A percentile compares a stretch with the other conserved stretches of the same genome.
phyloP scores from a whole-genome alignment of 768 basidiomycete species.

The Suillus bovinus region DNA sequence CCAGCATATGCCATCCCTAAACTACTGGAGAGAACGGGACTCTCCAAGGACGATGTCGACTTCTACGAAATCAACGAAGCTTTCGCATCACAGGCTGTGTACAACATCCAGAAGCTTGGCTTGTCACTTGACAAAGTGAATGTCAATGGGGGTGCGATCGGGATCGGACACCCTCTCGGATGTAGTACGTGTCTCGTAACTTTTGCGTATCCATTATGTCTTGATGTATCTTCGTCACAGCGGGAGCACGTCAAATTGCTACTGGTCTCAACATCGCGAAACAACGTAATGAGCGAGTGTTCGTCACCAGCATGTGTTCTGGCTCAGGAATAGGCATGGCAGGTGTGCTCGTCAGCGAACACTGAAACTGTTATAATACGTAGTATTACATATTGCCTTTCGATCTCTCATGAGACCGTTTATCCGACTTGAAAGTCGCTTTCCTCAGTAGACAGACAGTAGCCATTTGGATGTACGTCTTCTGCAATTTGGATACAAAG shows the following conservation, averaged over 20 bases:
- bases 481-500: too few relatives aligned
- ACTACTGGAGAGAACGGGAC: conserved; percentile 63
- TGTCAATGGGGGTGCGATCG: conserved; percentile 85
- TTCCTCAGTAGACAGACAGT: too few relatives aligned
- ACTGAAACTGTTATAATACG: conserved; percentile 39
- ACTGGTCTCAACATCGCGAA: conserved; percentile 83
- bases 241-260: conserved; percentile 85
- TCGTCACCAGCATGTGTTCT: conserved; percentile 91
- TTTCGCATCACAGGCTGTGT: conserved; percentile 83
- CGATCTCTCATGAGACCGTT: neutral
- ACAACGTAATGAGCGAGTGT: conserved; percentile 72
- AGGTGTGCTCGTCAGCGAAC: conserved; percentile 82
- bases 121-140: conserved; percentile 83
- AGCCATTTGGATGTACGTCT: too few relatives aligned
- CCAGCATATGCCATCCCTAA: conserved; percentile 87
- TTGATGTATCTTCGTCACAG: conserved; percentile 30
- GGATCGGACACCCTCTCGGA: conserved; percentile 86
- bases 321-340: conserved; percentile 93
- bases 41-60: conserved; percentile 73
- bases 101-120: conserved; percentile 65
- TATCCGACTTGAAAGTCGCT: too few relatives aligned
- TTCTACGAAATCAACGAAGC: conserved; percentile 94
- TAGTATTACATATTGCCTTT: neutral
- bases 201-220: conserved; percentile 8
- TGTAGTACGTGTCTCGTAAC: conserved; percentile 56